Evolutionary conservation across 305 asterid genomes (phyloP).

Genomic region (Fraxinus sp.): DNA sequence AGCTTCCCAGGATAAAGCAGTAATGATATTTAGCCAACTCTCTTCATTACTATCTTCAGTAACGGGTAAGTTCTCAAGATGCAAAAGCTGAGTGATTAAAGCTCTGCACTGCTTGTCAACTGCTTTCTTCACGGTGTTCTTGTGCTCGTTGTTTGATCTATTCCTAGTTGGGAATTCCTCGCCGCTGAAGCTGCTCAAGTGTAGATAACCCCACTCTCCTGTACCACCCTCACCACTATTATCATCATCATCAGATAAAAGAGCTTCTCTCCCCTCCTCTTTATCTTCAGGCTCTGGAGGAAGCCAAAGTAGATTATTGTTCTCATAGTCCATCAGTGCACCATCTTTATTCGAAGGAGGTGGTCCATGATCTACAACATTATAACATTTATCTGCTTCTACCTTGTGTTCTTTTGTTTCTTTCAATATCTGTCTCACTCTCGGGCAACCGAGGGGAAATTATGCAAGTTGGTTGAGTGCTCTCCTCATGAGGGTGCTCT

Average conservation of each 20-base stretch:
- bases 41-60: slow-evolving; percentile 42
- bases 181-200: slow-evolving; percentile 48
- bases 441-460: slow-evolving; percentile 35
- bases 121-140: slow-evolving; percentile 57
- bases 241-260: slow-evolving; percentile 57
- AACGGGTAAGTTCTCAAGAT: slow-evolving; percentile 51
- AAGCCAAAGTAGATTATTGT: slow-evolving; percentile 63
- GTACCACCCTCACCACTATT: slow-evolving; percentile 46
- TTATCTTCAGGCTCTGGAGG: slow-evolving; percentile 84
- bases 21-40: slow-evolving; percentile 69
- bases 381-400: slow-evolving; percentile 40
- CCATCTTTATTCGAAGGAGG: slow-evolving; percentile 34
- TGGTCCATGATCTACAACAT: slow-evolving; percentile 31
- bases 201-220: slow-evolving; percentile 73
- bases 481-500: slow-evolving; percentile 40
- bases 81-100: slow-evolving; percentile 72
- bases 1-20: slow-evolving; percentile 77
- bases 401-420: slow-evolving; percentile 27
- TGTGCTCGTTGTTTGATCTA: slow-evolving; percentile 62
- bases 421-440: slow-evolving; percentile 46
- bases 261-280: slow-evolving; percentile 63
- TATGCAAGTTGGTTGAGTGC: slow-evolving; percentile 33
- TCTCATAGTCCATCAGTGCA: slow-evolving; percentile 65
- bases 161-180: slow-evolving; percentile 59
- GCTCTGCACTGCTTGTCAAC: slow-evolving; percentile 66